These are phyloP conservation scores for Rusavskia elegans DNA, from an alignment of 495 filamentous ascomycete genomes.

Conservation along the genomic window DNA sequence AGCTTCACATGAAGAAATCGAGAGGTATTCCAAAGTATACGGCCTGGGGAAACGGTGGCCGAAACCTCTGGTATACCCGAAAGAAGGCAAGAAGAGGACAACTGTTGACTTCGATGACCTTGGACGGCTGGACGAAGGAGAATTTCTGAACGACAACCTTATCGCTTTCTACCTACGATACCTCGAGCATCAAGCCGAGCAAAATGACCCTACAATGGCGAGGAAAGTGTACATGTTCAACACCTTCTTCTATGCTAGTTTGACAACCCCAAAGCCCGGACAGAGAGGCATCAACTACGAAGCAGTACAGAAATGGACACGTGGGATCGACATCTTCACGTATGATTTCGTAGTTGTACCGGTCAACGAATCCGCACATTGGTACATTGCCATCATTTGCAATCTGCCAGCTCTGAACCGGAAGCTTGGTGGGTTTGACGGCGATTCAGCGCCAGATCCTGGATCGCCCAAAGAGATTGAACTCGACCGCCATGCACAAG, in stretches of 20 bases:
- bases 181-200: slow-evolving; percentile 46
- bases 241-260: slow-evolving; percentile 72
- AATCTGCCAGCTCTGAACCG: slow-evolving; percentile 47
- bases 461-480: background rate
- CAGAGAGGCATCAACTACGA: slow-evolving; percentile 55
- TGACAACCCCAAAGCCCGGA: slow-evolving; percentile 42
- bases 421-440: slow-evolving; percentile 11
- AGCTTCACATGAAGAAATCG: background rate
- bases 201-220: slow-evolving; percentile 36
- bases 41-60: slow-evolving; percentile 16
- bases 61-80: slow-evolving; percentile 55
- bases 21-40: slow-evolving; percentile 4
- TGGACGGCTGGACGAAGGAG: slow-evolving; percentile 59
- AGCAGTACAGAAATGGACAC: slow-evolving; percentile 77
- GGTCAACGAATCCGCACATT: slow-evolving; percentile 74
- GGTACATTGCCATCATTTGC: slow-evolving; percentile 94
- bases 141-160: slow-evolving; percentile 86
- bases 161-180: slow-evolving; percentile 74
- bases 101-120: slow-evolving; percentile 70
- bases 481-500: background rate
- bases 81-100: slow-evolving; percentile 49
- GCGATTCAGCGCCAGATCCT: background rate
- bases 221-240: slow-evolving; percentile 74
- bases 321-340: slow-evolving; percentile 67
- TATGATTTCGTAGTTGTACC: slow-evolving; percentile 86